A percentile compares a stretch with the other conserved stretches of the same genome.
Evolutionary conservation across 1,139 yeast genomes (phyloP).

Genomic region (Protomyces inundatus): DNA sequence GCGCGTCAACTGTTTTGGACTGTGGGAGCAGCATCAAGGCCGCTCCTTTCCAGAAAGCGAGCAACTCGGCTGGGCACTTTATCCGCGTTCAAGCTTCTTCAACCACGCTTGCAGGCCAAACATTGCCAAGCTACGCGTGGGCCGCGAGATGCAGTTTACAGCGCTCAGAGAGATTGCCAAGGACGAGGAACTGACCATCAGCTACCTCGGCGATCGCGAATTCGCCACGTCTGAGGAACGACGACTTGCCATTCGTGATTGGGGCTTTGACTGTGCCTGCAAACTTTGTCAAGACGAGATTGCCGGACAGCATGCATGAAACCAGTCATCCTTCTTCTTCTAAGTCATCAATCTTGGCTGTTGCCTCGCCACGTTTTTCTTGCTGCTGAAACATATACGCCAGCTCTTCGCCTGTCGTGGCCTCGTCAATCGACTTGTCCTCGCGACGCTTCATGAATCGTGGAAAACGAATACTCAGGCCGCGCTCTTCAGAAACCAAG

Average conservation of each 20-base stretch:
- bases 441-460: slow-evolving; percentile 79
- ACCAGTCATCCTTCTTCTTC: slow-evolving; percentile 14
- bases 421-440: slow-evolving; percentile 83
- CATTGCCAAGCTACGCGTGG: slow-evolving; percentile 41
- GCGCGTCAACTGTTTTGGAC: slow-evolving; percentile 70
- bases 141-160: slow-evolving; percentile 37
- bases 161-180: background rate
- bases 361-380: slow-evolving; percentile 14
- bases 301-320: background rate
- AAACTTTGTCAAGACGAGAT: background rate
- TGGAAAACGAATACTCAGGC: slow-evolving; percentile 87
- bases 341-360: background rate
- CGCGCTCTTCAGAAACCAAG: slow-evolving; percentile 51
- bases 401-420: slow-evolving; percentile 84
- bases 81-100: slow-evolving; percentile 64
- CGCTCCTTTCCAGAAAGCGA: slow-evolving; percentile 45
- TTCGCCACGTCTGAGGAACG: background rate
- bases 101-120: slow-evolving; percentile 61
- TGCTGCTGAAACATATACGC: slow-evolving; percentile 53
- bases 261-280: slow-evolving; percentile 21
- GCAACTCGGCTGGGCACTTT: slow-evolving; percentile 61
- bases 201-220: slow-evolving; percentile 22
- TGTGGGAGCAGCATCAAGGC: slow-evolving; percentile 48
- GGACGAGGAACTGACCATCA: slow-evolving; percentile 23
- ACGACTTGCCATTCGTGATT: slow-evolving; percentile 1